Evolutionary conservation across 495 filamentous ascomycete species (phyloP), one percentile per base, ranked within the genome.

Genomic region (Trichocladium antarcticum): DNA sequence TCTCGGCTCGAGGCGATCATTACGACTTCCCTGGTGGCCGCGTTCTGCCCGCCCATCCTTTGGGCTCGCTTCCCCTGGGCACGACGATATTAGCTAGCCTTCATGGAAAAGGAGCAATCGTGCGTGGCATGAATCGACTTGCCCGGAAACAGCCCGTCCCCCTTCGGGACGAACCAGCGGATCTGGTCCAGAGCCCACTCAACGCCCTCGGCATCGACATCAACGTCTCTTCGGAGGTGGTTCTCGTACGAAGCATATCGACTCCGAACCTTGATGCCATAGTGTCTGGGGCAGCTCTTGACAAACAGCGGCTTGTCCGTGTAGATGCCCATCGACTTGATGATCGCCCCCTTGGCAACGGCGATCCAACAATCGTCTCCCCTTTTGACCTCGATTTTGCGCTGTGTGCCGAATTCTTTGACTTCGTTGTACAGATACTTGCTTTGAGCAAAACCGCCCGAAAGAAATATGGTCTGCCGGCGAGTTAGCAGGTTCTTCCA

Each of bases 271-370:
- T 50, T 63, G 42, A 67, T 52, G 27, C 62, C 64, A 39, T 62
- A 65, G 53, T 64, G 49, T 9, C 60, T 32, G 0, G 64, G 64
- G 34, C 58, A 59, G 7, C 14, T 22, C 6, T 27, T 45, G 15
- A 63, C 57, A 3, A 55, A 11, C 0, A 29, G 7, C 2, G 58
- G 54, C 29, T 55, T 36, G 1, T 47, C 42, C 1, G 57, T 62
- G 29, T 62, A 58, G 14, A 65, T 39, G 8, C 62, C 62, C 6
- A 61, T 32, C 0, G 56, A 62, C 29, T 57, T 58, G 17, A 67
- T 55, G 22, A 65, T 58, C 20, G 62, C 64, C 8, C 64, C 64
- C 10, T 52, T 51, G 0, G 52, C 58, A 20, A 67, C 62, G 22
- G 57, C 64, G 29, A 37, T 57, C 64, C 64, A 67, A 21, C 56